phyloP scores from a whole-genome alignment of 352 stramenopile genomes.

The Phytophthora melonis region DNA sequence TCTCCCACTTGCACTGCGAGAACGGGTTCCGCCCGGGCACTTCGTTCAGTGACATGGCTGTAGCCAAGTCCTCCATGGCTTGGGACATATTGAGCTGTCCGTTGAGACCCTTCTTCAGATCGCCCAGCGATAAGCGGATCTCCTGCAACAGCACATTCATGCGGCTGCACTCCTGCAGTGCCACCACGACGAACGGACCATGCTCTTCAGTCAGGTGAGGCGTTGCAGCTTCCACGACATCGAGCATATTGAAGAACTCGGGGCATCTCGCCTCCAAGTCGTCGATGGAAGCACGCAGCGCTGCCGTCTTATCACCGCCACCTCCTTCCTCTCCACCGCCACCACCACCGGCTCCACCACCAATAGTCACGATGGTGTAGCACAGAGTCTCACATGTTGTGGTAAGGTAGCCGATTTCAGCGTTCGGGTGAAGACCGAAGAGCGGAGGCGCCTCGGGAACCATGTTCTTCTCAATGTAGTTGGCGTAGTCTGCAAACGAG shows the following conservation, averaged over 20 bases:
- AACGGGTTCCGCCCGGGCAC: conserved; percentile 96
- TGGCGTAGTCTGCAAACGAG: conserved; percentile 85
- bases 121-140: conserved; percentile 91
- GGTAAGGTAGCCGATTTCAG: conserved; percentile 96
- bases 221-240: conserved; percentile 88
- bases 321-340: conserved; percentile 50
- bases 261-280: conserved; percentile 92
- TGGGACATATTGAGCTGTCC: conserved; percentile 97
- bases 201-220: conserved; percentile 90
- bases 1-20: conserved; percentile 96
- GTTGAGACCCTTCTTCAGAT: conserved; percentile 97
- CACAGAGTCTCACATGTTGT: conserved; percentile 93
- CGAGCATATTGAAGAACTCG: conserved; percentile 93
- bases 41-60: conserved; percentile 93
- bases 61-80: conserved; percentile 94
- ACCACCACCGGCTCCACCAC: conserved; percentile 66
- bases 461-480: conserved; percentile 95
- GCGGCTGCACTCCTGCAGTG: conserved; percentile 94
- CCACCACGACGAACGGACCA: conserved; percentile 95
- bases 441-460: conserved; percentile 92
- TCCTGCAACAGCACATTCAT: conserved; percentile 96
- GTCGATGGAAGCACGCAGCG: conserved; percentile 89
- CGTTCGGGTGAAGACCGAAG: conserved; percentile 96
- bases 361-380: conserved; percentile 94
- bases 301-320: conserved; percentile 77